phyloP scores from a whole-genome alignment of 495 filamentous ascomycete species.

The Staphylotrichum tortipilum region DNA sequence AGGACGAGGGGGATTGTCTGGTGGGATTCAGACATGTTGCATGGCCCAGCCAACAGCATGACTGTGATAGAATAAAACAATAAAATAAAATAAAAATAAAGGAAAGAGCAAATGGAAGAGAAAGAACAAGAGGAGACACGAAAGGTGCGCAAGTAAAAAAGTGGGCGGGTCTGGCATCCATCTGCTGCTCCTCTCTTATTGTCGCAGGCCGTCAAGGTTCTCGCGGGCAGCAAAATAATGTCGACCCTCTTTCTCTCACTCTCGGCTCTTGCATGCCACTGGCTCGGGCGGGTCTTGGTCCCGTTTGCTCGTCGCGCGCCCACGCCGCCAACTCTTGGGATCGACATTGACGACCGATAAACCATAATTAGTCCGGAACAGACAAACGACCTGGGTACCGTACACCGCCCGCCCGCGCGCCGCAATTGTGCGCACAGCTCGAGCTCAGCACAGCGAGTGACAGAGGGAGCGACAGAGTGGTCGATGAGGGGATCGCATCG shows the following conservation, averaged over 20 bases:
- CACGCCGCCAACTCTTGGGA: not conserved
- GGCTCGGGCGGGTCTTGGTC: not conserved
- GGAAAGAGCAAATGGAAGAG: not conserved
- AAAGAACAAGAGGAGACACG: not conserved
- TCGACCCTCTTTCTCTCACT: conserved; percentile 7
- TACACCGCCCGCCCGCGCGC: not conserved
- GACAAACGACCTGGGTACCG: no score
- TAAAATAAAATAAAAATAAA: no score
- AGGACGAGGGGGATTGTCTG: no score
- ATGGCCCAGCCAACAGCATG: no score
- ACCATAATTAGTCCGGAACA: not conserved
- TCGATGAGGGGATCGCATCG: no score
- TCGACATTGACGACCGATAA: conserved; percentile 1
- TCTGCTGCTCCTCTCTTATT: not conserved
- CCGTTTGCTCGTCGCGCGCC: not conserved
- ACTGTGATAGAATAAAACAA: no score
- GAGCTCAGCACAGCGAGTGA: no score
- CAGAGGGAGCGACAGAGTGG: no score
- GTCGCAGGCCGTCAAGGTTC: conserved; percentile 19
- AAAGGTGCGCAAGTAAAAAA: not conserved
- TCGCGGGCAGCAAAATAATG: conserved; percentile 17
- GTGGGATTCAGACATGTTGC: not conserved
- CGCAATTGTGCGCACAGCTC: not conserved
- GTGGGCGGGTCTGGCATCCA: no score
- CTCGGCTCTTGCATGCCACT: no score